These are phyloP conservation scores for Nicotiana tomentosiformis DNA, from an alignment of 257 asterid genomes.

Conservation along the genomic window DNA sequence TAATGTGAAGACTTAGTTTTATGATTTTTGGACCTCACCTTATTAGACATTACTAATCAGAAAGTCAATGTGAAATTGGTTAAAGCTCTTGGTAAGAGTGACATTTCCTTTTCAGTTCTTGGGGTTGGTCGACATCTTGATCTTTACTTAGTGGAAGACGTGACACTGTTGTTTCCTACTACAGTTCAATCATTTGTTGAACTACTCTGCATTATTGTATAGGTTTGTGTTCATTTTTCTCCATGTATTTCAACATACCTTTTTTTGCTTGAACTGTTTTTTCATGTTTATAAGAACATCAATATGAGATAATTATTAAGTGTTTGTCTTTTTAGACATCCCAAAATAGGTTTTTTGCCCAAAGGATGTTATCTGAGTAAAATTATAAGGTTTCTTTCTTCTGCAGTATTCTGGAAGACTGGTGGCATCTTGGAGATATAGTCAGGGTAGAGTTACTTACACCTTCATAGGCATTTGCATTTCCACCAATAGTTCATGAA, in stretches of 20 bases:
- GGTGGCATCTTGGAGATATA: constrained; percentile 1
- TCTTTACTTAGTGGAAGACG: not conserved
- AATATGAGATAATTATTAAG: not conserved
- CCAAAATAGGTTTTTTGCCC: not conserved
- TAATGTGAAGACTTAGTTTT: not conserved
- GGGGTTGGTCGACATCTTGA: not conserved
- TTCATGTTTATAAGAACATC: not conserved
- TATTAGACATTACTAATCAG: not conserved
- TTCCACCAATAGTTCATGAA: constrained; percentile 2
- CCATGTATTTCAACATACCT: not conserved
- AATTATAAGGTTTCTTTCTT: not conserved
- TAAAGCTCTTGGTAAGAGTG: not conserved
- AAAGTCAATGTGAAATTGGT: not conserved
- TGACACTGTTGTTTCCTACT: not conserved
- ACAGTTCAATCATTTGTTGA: not conserved
- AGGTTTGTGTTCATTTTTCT: not conserved
- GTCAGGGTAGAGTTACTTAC: not conserved
- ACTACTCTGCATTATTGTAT: not conserved
- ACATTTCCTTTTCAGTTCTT: not conserved
- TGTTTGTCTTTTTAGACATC: not conserved
- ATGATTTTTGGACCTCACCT: not conserved
- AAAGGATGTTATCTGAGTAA: not conserved
- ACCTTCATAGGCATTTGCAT: not conserved
- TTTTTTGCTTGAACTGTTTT: not conserved
- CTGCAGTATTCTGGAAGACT: not conserved